phyloP scores from a whole-genome alignment of 495 filamentous ascomycete genomes.

The Cercophora sp. region DNA sequence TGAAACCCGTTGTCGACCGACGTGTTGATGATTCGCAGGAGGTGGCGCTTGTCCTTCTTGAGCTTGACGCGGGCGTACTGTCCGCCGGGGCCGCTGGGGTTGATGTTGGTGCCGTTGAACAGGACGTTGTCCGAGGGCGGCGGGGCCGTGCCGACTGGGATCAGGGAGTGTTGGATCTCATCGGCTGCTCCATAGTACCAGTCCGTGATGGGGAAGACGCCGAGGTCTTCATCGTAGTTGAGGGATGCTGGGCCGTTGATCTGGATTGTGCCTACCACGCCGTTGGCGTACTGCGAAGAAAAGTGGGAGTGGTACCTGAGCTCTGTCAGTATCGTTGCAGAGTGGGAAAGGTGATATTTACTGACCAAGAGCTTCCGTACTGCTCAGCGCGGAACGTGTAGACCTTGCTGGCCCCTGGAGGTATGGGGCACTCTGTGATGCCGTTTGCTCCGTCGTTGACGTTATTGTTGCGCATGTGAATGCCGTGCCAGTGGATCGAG shows the following conservation, averaged over 20 bases:
- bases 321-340: too few species aligned
- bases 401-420: slow-evolving; percentile 38
- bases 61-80: slow-evolving; percentile 27
- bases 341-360: background rate
- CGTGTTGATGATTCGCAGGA: slow-evolving; percentile 46
- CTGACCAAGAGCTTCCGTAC: slow-evolving; percentile 55
- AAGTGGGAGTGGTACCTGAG: slow-evolving; percentile 58
- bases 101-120: slow-evolving; percentile 34
- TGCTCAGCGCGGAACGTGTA: slow-evolving; percentile 49
- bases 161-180: slow-evolving; percentile 1
- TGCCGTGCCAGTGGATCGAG: slow-evolving; percentile 9
- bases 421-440: slow-evolving; percentile 51
- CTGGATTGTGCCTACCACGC: slow-evolving; percentile 48
- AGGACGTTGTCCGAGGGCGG: slow-evolving; percentile 14
- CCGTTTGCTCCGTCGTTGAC: slow-evolving; percentile 40
- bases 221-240: slow-evolving; percentile 56
- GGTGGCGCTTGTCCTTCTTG: slow-evolving; percentile 35
- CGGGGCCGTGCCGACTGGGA: background rate
- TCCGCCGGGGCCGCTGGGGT: slow-evolving; percentile 16
- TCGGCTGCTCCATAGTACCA: slow-evolving; percentile 42
- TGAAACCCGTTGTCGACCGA: slow-evolving; percentile 29
- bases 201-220: slow-evolving; percentile 42
- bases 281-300: slow-evolving; percentile 51
- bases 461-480: slow-evolving; percentile 8
- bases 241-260: slow-evolving; percentile 54